phyloP scores from a whole-genome alignment of 2,329 filamentous ascomycete species.

The Epichloe bromicola region DNA sequence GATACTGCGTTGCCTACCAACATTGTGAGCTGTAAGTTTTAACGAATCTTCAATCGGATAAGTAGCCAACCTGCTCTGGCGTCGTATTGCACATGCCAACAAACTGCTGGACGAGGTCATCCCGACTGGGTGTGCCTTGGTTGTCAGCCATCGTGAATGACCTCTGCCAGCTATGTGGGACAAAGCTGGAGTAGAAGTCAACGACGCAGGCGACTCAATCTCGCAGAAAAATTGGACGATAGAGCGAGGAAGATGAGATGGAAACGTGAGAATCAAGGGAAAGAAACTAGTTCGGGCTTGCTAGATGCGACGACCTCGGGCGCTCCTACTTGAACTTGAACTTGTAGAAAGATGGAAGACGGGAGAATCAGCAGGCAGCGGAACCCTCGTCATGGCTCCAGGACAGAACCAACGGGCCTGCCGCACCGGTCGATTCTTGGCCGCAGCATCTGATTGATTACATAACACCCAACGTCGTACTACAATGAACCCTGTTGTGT shows the following conservation, averaged over 20 bases:
- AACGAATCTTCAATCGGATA: too few relatives aligned
- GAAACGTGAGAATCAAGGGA: too few relatives aligned
- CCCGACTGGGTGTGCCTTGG: constrained; percentile 1
- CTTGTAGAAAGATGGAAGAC: background rate
- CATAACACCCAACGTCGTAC: background rate
- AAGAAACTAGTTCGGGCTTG: background rate
- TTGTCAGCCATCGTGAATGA: constrained; percentile 1
- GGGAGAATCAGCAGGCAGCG: background rate
- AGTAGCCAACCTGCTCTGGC: constrained; percentile 4
- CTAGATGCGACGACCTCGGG: background rate
- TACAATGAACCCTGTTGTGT: background rate
- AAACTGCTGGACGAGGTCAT: constrained; percentile 5
- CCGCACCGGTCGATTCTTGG: too few relatives aligned
- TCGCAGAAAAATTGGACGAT: too few relatives aligned
- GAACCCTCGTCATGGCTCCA: background rate
- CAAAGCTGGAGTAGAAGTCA: background rate
- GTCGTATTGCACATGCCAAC: constrained; percentile 3
- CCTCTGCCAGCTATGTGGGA: background rate
- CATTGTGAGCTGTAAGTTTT: background rate
- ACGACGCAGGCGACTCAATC: background rate
- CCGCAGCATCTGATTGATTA: background rate
- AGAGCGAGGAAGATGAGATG: too few relatives aligned
- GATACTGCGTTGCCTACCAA: constrained; percentile 51
- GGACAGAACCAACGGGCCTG: too few relatives aligned
- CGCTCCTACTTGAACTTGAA: background rate